Conservation (phyloP, 495 filamentous ascomycete species). For the Tuber indicum region DNA sequence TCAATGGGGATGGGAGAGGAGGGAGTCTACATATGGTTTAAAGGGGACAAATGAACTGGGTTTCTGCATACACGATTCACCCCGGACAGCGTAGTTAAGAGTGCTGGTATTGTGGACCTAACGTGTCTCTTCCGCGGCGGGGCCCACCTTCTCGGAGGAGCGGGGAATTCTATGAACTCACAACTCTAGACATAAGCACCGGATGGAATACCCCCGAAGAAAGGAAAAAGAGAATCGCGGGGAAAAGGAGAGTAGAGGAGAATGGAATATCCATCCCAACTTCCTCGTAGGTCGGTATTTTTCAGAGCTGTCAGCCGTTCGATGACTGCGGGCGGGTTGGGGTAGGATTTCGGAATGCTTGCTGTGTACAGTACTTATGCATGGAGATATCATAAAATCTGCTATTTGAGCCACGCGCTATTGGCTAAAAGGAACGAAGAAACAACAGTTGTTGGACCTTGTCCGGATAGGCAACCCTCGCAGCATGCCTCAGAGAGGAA, state of each 20-base stretch:
- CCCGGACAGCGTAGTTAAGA: no score
- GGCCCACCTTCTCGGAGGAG: no score
- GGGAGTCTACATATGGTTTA: no score
- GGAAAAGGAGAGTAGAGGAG: not conserved
- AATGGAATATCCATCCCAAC: not conserved
- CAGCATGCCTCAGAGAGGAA: not conserved
- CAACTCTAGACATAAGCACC: not conserved
- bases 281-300: not conserved
- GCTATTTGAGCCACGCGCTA: not conserved
- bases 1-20: no score
- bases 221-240: not conserved
- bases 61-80: no score
- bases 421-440: not conserved
- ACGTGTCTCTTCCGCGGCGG: no score
- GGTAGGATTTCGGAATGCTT: not conserved
- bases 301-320: not conserved
- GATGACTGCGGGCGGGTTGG: not conserved
- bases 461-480: not conserved
- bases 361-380: accelerated
- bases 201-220: not conserved
- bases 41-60: no score
- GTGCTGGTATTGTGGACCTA: no score
- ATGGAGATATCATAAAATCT: not conserved
- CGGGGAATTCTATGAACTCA: no score
- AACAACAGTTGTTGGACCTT: not conserved